Evolutionary conservation across 176 grass and related monocot genomes (phyloP).

Genomic region (Raddia guianensis): DNA sequence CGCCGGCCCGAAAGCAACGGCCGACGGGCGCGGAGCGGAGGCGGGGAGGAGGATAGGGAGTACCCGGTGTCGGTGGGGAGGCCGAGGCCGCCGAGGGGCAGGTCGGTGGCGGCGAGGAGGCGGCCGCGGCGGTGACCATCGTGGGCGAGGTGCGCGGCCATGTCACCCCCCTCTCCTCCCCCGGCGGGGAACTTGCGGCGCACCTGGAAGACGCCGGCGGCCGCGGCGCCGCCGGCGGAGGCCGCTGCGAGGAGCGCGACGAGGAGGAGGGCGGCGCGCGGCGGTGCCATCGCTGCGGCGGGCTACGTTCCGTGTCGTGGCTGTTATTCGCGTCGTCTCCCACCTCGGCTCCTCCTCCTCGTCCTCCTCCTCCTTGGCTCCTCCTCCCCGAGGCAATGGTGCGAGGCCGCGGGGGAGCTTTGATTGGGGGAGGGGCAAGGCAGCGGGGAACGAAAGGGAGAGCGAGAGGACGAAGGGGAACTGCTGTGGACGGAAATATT

Average conservation of each 20-base stretch:
- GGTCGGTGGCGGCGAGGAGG: conserved; percentile 51
- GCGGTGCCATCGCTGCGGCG: conserved; percentile 24
- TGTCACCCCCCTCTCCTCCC: not conserved
- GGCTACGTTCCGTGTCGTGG: not conserved
- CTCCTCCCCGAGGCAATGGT: conserved; percentile 1
- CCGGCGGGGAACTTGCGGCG: conserved; percentile 39
- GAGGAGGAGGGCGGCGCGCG: conserved; percentile 23
- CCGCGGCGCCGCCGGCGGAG: not conserved
- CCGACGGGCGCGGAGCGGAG: not conserved
- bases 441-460: not conserved
- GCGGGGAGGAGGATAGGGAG: not conserved
- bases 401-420: not conserved
- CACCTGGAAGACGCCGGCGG: conserved; percentile 49
- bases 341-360: not conserved
- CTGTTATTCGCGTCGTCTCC: not conserved
- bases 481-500: not conserved
- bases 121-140: conserved; percentile 56
- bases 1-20: not conserved
- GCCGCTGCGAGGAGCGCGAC: not conserved
- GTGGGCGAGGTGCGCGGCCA: conserved; percentile 48
- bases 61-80: conserved; percentile 73
- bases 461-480: not conserved
- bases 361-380: not conserved
- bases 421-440: conserved; percentile 16
- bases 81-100: conserved; percentile 66